phyloP scores from a whole-genome alignment of 306 rosid genomes.

The Geum urbanum region DNA sequence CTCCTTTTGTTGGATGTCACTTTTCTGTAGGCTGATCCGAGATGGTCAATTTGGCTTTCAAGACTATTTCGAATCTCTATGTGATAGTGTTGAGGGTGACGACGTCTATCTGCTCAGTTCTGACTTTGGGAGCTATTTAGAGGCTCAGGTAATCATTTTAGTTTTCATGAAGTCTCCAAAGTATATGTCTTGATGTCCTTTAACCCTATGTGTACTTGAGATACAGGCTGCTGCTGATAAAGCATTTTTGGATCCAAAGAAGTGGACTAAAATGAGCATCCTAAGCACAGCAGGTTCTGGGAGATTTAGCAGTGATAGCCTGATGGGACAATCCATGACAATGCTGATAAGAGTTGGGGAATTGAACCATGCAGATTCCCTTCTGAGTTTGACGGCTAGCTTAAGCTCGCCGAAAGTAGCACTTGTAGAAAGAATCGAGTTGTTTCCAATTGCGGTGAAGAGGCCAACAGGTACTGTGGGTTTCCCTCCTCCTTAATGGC shows the following conservation, averaged over 20 bases:
- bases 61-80: conserved; percentile 58
- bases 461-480: neutral
- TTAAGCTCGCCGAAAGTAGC: neutral
- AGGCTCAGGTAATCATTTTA: conserved; percentile 59
- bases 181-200: neutral
- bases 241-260: conserved; percentile 52
- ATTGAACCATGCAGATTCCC: conserved; percentile 67
- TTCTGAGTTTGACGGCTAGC: conserved; percentile 35
- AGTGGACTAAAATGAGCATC: conserved; percentile 70
- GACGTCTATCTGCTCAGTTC: conserved; percentile 60
- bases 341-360: conserved; percentile 65
- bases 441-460: neutral
- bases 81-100: conserved; percentile 51
- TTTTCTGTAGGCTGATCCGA: conserved; percentile 50
- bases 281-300: conserved; percentile 65
- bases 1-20: neutral
- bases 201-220: neutral
- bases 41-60: conserved; percentile 60
- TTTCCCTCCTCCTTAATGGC: neutral
- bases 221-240: conserved; percentile 66
- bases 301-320: conserved; percentile 69
- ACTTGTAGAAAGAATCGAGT: neutral
- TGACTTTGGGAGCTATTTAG: conserved; percentile 66
- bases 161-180: conserved; percentile 9
- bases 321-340: conserved; percentile 59